A percentile compares a stretch with the other conserved stretches of the same genome.
These are phyloP conservation scores for Fomes fomentarius DNA, from an alignment of 1,284 basidiomycete species.

Conservation along the genomic window DNA sequence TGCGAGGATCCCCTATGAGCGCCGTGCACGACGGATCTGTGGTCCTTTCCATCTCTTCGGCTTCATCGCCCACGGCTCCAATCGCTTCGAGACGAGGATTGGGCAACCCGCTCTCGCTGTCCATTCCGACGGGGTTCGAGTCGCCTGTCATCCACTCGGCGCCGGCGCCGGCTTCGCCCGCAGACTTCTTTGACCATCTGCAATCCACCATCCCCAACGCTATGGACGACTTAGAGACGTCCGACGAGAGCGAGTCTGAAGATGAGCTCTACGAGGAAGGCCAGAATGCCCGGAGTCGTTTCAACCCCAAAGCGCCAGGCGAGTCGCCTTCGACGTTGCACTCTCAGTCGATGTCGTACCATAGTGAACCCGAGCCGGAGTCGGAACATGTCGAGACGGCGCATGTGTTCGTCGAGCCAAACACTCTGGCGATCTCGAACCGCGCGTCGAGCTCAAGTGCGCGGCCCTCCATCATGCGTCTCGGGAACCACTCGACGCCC, in stretches of 20 bases:
- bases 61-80: constrained; percentile 13
- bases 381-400: constrained; percentile 23
- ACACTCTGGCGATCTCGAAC: constrained; percentile 41
- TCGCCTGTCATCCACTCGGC: constrained; percentile 43
- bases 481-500: constrained; percentile 43
- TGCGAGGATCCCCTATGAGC: constrained; percentile 13
- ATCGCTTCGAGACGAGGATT: constrained; percentile 32
- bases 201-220: constrained; percentile 63
- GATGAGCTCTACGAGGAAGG: constrained; percentile 33
- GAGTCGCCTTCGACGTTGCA: not conserved
- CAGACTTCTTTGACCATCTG: constrained; percentile 75
- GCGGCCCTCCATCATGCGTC: constrained; percentile 41
- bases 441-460: constrained; percentile 30
- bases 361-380: constrained; percentile 5
- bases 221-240: constrained; percentile 70
- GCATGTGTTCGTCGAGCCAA: constrained; percentile 37
- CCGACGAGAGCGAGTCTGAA: constrained; percentile 47
- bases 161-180: constrained; percentile 60
- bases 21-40: constrained; percentile 16
- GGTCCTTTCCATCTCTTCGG: constrained; percentile 13
- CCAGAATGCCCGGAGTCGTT: constrained; percentile 23
- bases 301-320: constrained; percentile 12
- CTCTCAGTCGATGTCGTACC: not conserved
- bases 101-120: constrained; percentile 29
- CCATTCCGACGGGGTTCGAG: constrained; percentile 28